Base-by-base conservation (phyloP, 257 asterid genomes). In the Dorcoceras hygrometricum region DNA sequence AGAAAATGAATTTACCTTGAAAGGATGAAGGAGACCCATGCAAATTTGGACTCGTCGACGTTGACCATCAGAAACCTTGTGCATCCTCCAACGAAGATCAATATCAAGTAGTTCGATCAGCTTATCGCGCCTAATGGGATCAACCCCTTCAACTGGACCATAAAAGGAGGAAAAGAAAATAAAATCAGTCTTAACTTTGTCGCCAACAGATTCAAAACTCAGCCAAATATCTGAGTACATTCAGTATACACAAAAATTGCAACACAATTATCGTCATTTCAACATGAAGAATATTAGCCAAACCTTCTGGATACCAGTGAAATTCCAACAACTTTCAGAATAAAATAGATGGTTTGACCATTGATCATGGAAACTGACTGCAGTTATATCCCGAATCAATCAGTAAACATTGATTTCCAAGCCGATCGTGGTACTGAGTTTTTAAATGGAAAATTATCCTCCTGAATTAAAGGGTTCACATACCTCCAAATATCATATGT, bases 401-500 rank as follows among this genome's bases (percentile, higher is more conserved):
- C 3, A 36, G 29, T 19, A 23, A 66, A 48, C 31, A 59, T 28
- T 22, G 18, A 23, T 48, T 32, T 8, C 23, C 24, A 29, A 54
- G 16, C 57, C 32, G 48, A n/a, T n/a, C n/a, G n/a, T n/a, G n/a
- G n/a, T n/a, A n/a, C n/a, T n/a, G n/a, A n/a, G n/a, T n/a, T n/a
- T n/a, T n/a, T n/a, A n/a, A n/a, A n/a, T n/a, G n/a, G n/a, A n/a
- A n/a, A n/a, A n/a, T n/a, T n/a, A n/a, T n/a, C n/a, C n/a, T n/a
- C n/a, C 53, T 70, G n/a, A 19, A 59, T 20, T 19, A 53, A 72
- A 54, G 29, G 43, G 25, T 43, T 60, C 68, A 76, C 77, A 62
- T 51, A 93, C 99, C 99, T 82, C 99, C 97, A 79, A 86, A 88
- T 74, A 93, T 93, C 99, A 93, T 93, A 82, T 90, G 99, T 63